A percentile compares a stretch with the other conserved stretches of the same genome.
phyloP scores from a whole-genome alignment of 371 early-diverging fungal genomes.

The Syncephalastrum sp. region DNA sequence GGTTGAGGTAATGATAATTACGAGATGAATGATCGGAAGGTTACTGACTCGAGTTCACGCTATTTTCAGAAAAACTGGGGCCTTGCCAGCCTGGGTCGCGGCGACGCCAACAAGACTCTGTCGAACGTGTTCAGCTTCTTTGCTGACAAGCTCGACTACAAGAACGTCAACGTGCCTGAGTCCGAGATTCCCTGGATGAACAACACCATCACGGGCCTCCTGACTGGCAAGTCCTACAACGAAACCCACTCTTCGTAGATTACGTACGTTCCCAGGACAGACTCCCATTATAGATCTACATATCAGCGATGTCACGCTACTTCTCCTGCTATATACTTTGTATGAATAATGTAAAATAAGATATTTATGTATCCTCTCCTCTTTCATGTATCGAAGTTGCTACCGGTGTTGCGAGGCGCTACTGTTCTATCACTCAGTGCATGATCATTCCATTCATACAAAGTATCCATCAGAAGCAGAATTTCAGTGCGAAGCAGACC shows the following conservation, averaged over 20 bases:
- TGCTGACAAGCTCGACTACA: slow-evolving; percentile 28
- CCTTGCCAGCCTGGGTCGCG: slow-evolving; percentile 56
- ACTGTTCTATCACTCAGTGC: too few species aligned
- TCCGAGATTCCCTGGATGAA: slow-evolving; percentile 25
- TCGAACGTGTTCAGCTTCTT: slow-evolving; percentile 38
- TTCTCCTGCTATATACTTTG: too few species aligned
- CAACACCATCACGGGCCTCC: slow-evolving; percentile 32
- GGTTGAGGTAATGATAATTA: slow-evolving; percentile 34
- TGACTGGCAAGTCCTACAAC: slow-evolving; percentile 32
- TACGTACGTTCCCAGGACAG: too few species aligned
- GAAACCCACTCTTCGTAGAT: slow-evolving; percentile 12
- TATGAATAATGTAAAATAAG: too few species aligned
- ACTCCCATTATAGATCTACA: too few species aligned
- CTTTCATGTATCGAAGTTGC: too few species aligned
- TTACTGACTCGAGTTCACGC: background rate
- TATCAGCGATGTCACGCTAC: too few species aligned
- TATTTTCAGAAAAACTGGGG: slow-evolving; percentile 49
- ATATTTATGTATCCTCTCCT: too few species aligned
- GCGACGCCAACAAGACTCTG: slow-evolving; percentile 38
- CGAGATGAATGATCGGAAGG: background rate
- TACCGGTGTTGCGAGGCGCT: too few species aligned
- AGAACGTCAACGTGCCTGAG: slow-evolving; percentile 30
- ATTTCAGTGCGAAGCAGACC: too few species aligned
- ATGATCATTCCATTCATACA: too few species aligned
- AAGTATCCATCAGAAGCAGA: too few species aligned